Conservation (phyloP, 495 filamentous ascomycete genomes). For the Barbatosphaeria neglecta region DNA sequence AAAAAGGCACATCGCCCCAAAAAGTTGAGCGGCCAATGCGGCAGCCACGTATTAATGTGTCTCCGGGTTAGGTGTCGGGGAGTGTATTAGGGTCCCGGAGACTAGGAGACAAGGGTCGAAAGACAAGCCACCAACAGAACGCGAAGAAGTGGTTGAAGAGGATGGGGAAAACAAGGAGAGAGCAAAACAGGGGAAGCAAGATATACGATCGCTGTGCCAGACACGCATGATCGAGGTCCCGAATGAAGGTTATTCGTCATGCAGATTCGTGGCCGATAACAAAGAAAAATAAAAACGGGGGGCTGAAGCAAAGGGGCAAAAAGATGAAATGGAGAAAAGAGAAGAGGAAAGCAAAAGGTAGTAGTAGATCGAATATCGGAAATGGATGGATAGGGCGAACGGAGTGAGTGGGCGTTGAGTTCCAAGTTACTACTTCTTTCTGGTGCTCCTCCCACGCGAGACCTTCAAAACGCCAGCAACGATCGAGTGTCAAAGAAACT, state of each 20-base stretch:
- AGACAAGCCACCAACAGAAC: not conserved
- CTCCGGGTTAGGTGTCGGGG: not conserved
- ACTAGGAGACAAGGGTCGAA: not conserved
- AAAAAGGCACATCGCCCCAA: not conserved
- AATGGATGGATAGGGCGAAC: constrained; percentile 5
- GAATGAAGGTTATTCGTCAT: constrained; percentile 37
- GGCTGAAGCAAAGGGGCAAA: constrained; percentile 21
- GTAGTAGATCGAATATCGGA: too few relatives aligned
- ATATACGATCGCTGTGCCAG: constrained; percentile 37
- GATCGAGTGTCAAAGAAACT: constrained; percentile 9
- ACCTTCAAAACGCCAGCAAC: constrained; percentile 15
- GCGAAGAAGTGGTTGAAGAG: not conserved
- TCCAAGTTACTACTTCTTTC: constrained; percentile 2
- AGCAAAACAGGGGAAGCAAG: constrained; percentile 11
- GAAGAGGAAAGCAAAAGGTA: constrained; percentile 13
- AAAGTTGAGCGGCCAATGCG: too few relatives aligned
- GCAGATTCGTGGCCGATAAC: constrained; percentile 37
- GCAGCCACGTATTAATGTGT: too few relatives aligned
- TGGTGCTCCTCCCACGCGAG: constrained; percentile 23
- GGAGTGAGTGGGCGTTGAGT: not conserved
- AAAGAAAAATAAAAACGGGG: constrained; percentile 33
- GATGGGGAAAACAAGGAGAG: constrained; percentile 5
- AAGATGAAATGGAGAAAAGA: constrained; percentile 7
- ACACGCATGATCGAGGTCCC: constrained; percentile 36
- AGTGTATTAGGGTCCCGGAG: not conserved